Evolutionary conservation across 2,329 filamentous ascomycete genomes (phyloP).

Genomic region (Sclerotiophoma versabilis): DNA sequence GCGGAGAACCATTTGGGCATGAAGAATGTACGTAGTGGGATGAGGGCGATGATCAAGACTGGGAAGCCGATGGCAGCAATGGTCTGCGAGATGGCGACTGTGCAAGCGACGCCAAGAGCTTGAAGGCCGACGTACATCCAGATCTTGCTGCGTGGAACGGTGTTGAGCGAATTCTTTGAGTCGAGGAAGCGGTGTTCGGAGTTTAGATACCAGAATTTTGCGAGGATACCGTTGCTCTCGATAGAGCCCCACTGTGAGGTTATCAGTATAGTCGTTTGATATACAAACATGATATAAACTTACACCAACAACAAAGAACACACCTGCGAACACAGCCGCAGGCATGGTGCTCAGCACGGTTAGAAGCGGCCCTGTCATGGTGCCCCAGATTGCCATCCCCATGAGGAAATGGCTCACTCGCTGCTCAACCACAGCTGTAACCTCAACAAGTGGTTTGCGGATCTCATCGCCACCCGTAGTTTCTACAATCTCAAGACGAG

Average conservation of each 20-base stretch:
- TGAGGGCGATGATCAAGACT: constrained; percentile 61
- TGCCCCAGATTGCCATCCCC: constrained; percentile 61
- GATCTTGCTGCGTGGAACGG: constrained; percentile 55
- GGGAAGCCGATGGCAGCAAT: constrained; percentile 66
- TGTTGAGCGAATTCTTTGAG: constrained; percentile 55
- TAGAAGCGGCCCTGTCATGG: constrained; percentile 62
- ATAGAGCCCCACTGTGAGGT: constrained; percentile 50
- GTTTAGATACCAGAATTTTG: constrained; percentile 58
- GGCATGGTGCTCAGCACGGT: constrained; percentile 60
- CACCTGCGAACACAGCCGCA: constrained; percentile 59
- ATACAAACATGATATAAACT: constrained; percentile 11
- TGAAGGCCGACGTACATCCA: constrained; percentile 59
- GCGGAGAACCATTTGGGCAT: constrained; percentile 59
- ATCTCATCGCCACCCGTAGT: constrained; percentile 54
- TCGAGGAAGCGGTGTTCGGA: constrained; percentile 57
- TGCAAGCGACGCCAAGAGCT: constrained; percentile 56
- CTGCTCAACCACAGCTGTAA: constrained; percentile 60
- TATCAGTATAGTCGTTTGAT: not conserved
- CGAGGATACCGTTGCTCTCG: constrained; percentile 58
- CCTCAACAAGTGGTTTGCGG: constrained; percentile 53
- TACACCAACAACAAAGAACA: constrained; percentile 64
- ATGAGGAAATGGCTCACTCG: constrained; percentile 62
- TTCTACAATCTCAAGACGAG: constrained; percentile 44
- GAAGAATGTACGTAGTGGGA: constrained; percentile 60
- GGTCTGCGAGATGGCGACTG: constrained; percentile 64